Percentiles rank a stretch among this genome's conserved stretches.
Conservation (phyloP, 139 green algal species). For the Chlamydomonas asymmetrica region DNA sequence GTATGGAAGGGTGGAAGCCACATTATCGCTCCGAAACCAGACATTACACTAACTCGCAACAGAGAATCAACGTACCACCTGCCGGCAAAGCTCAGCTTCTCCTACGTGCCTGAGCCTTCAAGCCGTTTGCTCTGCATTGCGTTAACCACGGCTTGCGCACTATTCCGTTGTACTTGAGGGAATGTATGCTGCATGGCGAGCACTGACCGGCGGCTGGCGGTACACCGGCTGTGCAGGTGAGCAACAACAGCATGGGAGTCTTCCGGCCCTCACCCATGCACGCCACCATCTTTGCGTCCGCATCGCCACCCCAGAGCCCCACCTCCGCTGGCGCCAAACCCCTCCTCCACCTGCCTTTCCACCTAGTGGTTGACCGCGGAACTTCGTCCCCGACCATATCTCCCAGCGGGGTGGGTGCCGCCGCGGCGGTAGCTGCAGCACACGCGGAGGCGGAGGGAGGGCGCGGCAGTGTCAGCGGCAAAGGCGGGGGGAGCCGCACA, state of each 20-base stretch:
- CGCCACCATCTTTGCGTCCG: background rate
- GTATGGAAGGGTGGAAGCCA: no score
- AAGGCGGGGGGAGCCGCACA: no score
- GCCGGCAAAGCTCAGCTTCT: background rate
- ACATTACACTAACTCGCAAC: no score
- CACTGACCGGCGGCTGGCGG: background rate
- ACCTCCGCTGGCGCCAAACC: background rate
- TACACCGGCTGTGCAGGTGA: background rate
- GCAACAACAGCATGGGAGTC: background rate
- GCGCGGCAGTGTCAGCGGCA: no score
- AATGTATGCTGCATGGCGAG: background rate
- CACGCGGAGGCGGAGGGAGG: no score
- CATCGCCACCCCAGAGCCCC: background rate
- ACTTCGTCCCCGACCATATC: no score
- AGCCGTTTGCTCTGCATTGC: background rate
- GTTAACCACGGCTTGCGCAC: background rate
- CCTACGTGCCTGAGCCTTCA: background rate
- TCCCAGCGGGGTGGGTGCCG: no score
- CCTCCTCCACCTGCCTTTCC: constrained; percentile 16
- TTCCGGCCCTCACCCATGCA: background rate
- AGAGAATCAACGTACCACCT: no score
- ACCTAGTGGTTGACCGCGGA: no score
- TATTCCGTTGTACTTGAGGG: background rate
- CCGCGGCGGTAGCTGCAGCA: no score
- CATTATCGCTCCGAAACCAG: no score